Conservation (phyloP, 2,329 filamentous ascomycete genomes). For the Pseudogymnoascus destructans region DNA sequence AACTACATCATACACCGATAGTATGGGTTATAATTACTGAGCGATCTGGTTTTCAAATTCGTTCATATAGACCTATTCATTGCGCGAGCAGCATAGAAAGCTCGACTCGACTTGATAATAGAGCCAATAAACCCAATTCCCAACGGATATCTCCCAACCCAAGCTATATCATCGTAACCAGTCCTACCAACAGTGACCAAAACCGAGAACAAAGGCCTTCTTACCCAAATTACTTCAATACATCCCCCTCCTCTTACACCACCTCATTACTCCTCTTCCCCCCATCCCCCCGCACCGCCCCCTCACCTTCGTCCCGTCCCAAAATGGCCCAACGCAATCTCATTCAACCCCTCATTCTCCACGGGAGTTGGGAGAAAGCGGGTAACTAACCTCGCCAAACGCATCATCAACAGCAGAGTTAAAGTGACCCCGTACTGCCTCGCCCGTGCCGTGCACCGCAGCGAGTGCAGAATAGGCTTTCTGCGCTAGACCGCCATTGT, state of each 20-base stretch:
- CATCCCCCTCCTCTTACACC: not conserved
- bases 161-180: not conserved
- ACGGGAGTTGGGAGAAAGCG: slow-evolving; percentile 8
- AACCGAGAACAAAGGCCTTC: not conserved
- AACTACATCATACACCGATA: not conserved
- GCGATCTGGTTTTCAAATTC: not conserved
- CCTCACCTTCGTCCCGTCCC: slow-evolving; percentile 16
- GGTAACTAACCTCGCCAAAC: slow-evolving; percentile 15
- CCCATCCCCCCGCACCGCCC: slow-evolving; percentile 15
- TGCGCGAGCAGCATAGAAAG: not conserved
- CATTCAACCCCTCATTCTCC: slow-evolving; percentile 14
- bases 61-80: not conserved
- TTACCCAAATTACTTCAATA: no score
- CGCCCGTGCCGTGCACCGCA: slow-evolving; percentile 15
- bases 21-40: not conserved
- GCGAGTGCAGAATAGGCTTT: slow-evolving; percentile 11
- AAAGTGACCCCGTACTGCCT: slow-evolving; percentile 16
- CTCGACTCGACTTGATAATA: not conserved
- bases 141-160: not conserved
- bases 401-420: slow-evolving; percentile 15
- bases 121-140: not conserved
- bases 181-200: not conserved
- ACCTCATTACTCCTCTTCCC: slow-evolving; percentile 7
- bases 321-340: slow-evolving; percentile 17
- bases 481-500: not conserved